Evolutionary conservation across 2,329 filamentous ascomycete genomes (phyloP).

Genomic region (Stemphylium vesicarium): DNA sequence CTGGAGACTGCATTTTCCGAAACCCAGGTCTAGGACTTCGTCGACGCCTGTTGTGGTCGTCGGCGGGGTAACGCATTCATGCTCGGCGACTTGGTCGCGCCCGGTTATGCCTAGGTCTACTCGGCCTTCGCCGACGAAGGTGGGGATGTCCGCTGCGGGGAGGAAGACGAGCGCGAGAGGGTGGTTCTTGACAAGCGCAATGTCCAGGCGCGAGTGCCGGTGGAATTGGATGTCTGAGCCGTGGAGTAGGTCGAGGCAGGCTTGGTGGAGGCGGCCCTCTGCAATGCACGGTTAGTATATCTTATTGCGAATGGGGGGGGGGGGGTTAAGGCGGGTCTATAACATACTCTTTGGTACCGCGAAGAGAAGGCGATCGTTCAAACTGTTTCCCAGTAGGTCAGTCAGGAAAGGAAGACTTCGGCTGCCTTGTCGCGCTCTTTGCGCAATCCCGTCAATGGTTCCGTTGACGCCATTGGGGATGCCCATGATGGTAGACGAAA

Average conservation of each 20-base stretch:
- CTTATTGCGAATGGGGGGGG: too few relatives aligned
- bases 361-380: slow-evolving; percentile 92
- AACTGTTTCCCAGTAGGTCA: slow-evolving; percentile 61
- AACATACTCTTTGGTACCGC: slow-evolving; percentile 96
- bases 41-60: slow-evolving; percentile 66
- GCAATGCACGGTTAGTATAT: slow-evolving; percentile 19
- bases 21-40: slow-evolving; percentile 87
- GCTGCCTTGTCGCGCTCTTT: slow-evolving; percentile 38
- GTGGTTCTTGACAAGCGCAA: slow-evolving; percentile 96
- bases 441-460: slow-evolving; percentile 26
- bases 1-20: slow-evolving; percentile 90
- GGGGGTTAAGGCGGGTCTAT: too few relatives aligned
- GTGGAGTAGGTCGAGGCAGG: slow-evolving; percentile 86
- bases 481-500: slow-evolving; percentile 27
- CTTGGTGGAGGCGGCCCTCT: slow-evolving; percentile 93
- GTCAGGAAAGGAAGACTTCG: slow-evolving; percentile 49
- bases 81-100: slow-evolving; percentile 88
- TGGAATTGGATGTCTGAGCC: slow-evolving; percentile 97
- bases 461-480: slow-evolving; percentile 26
- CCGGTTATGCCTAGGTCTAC: slow-evolving; percentile 96
- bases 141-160: slow-evolving; percentile 94
- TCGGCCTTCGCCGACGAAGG: slow-evolving; percentile 92
- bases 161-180: slow-evolving; percentile 96
- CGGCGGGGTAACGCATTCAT: slow-evolving; percentile 69
- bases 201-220: slow-evolving; percentile 92